Base-by-base conservation (phyloP, 768 basidiomycete species). In the Termitomyces titanicus region DNA sequence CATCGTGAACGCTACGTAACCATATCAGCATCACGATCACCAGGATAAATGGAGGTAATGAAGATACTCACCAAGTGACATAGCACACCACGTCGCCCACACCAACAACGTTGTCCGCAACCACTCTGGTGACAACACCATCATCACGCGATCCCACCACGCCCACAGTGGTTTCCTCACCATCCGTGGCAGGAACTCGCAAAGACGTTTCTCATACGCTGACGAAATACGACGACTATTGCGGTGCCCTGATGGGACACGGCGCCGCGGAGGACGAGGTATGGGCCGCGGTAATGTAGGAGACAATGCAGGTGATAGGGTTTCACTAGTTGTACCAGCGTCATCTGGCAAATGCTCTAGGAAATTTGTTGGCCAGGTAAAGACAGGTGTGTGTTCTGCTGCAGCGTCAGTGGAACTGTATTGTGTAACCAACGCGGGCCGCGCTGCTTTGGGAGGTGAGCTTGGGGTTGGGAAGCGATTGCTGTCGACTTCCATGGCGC, bases 61-160 rank as follows among this genome's bases (percentile, higher is more conserved):
- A 44, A 42, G 53, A 46, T 12, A 64, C 85, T 50, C 58, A 88
- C 91, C 93, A 17, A 93, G 76, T 0, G 88, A 79, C 82, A 92
- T 88, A 1, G 79, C 70, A 53, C 78, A 81, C 94, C 94, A 96
- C 9, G 77, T 71, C 0, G 69, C 74, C 92, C 93, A 96, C 20
- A 94, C 83, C 34, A 94, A 72, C 55, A 92, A 12, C 20, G 92
- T 93, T 51, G 86, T 92, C 59, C 75, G 73, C 44, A 82, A 64
- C 92, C 92, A 93, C 64, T 90, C 83, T 0, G 88, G 86, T 24
- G 79, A 70, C 17, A 95, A 73, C 20, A 95, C 85, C 77, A 86
- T 80, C 61, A 72, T 71, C 20, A 94, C 72, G 12, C 89, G 79
- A 56, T 81, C 81, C 59, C 82, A 69, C 86, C 88, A 94, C 17